A percentile compares a stretch with the other conserved stretches of the same genome.
Conservation (phyloP, 805 yeast genomes). For the Hanseniaspora singularis region DNA sequence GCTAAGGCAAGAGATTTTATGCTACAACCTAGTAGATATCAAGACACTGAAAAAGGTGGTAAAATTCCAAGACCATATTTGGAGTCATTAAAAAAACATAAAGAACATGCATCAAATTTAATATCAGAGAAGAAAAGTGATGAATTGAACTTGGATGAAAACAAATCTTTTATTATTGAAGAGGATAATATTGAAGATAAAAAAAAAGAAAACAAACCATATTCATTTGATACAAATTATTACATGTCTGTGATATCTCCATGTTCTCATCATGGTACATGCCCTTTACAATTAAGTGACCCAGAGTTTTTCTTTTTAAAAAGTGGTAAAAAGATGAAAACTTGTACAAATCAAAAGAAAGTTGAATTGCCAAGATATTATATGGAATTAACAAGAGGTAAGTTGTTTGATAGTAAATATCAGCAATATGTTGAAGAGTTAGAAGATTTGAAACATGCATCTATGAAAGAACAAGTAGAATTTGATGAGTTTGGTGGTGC, state of each 20-base stretch:
- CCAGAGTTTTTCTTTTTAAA: conserved; percentile 49
- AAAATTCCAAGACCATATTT: conserved; percentile 60
- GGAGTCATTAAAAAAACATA: conserved; percentile 22
- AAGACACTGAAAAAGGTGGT: conserved; percentile 34
- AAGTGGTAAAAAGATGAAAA: conserved; percentile 49
- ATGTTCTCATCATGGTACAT: conserved; percentile 73
- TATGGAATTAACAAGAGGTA: conserved; percentile 79
- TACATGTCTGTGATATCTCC: conserved; percentile 72
- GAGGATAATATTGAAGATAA: background rate
- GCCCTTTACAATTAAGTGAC: conserved; percentile 74
- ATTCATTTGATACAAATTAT: conserved; percentile 30
- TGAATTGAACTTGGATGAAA: conserved; percentile 20
- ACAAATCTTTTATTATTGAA: background rate
- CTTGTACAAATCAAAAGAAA: conserved; percentile 63
- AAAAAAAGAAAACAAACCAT: conserved; percentile 16
- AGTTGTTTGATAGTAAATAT: conserved; percentile 64
- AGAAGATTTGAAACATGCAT: conserved; percentile 28
- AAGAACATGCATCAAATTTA: conserved; percentile 13
- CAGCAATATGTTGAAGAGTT: conserved; percentile 39
- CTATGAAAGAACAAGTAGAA: conserved; percentile 17
- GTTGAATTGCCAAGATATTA: conserved; percentile 67
- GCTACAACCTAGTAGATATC: conserved; percentile 69
- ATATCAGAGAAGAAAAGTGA: conserved; percentile 21
- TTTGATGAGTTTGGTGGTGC: conserved; percentile 25
- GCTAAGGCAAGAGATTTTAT: conserved; percentile 84